These are phyloP conservation scores for Orbilia ellipsospora DNA, from an alignment of 2,329 filamentous ascomycete genomes.

Conservation along the genomic window DNA sequence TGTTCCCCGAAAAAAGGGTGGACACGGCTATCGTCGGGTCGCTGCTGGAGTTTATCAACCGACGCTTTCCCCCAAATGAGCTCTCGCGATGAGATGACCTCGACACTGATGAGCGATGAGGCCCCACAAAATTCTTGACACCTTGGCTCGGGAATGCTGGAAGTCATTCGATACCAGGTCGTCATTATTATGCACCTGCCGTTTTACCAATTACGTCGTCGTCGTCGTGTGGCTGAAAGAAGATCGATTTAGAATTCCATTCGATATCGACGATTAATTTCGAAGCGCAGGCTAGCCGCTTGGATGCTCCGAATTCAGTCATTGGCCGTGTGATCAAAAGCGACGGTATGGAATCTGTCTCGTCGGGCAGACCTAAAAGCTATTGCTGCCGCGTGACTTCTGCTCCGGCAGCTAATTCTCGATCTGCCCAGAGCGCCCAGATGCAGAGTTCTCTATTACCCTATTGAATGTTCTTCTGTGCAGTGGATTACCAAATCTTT, in stretches of 20 bases:
- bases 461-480: slow-evolving; percentile 32
- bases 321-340: slow-evolving; percentile 37
- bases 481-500: slow-evolving; percentile 42
- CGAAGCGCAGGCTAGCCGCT: background rate
- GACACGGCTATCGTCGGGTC: slow-evolving; percentile 45
- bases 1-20: slow-evolving; percentile 18
- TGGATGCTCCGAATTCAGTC: slow-evolving; percentile 24
- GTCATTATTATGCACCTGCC: slow-evolving; percentile 19
- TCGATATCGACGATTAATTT: background rate
- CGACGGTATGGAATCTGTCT: background rate
- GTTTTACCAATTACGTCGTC: background rate
- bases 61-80: slow-evolving; percentile 49
- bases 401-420: slow-evolving; percentile 33
- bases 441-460: slow-evolving; percentile 33
- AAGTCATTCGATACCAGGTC: background rate
- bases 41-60: slow-evolving; percentile 46
- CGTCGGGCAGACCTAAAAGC: slow-evolving; percentile 20
- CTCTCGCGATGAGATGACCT: slow-evolving; percentile 34
- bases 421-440: slow-evolving; percentile 33
- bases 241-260: slow-evolving; percentile 13
- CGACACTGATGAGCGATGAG: slow-evolving; percentile 17
- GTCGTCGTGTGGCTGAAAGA: slow-evolving; percentile 18
- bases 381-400: slow-evolving; percentile 34
- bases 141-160: background rate
- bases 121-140: slow-evolving; percentile 10